Percentiles rank a stretch among this genome's conserved stretches.
phyloP scores from a whole-genome alignment of 1,284 basidiomycete genomes.

The Psilocybe mexicana region DNA sequence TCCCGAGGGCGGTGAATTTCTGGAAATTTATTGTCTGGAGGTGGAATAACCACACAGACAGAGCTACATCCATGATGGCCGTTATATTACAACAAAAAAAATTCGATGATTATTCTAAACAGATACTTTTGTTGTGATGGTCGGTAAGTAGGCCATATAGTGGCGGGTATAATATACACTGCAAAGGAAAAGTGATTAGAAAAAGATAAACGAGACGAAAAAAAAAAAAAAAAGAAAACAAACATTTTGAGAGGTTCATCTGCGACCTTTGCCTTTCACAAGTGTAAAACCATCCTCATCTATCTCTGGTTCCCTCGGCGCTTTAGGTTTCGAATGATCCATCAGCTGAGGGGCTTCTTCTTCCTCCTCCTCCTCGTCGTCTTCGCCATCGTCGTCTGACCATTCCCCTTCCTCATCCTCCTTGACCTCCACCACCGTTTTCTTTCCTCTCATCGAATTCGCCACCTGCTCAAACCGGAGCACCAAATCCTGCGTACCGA shows the following conservation, averaged over 20 bases:
- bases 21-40: too few species aligned
- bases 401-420: conserved; percentile 2
- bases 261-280: conserved; percentile 2
- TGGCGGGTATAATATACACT: too few species aligned
- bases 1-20: too few species aligned
- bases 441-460: conserved; percentile 42
- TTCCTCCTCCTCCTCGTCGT: not conserved
- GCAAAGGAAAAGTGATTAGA: not conserved
- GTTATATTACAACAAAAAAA: too few species aligned
- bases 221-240: not conserved
- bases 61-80: too few species aligned
- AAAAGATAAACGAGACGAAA: not conserved
- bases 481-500: conserved; percentile 47
- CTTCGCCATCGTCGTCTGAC: conserved; percentile 4
- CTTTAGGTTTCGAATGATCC: not conserved
- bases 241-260: not conserved
- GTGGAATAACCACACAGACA: too few species aligned
- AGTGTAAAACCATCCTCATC: conserved; percentile 7
- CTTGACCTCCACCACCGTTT: not conserved
- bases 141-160: too few species aligned
- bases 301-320: conserved; percentile 2
- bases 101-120: too few species aligned
- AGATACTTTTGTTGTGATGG: too few species aligned
- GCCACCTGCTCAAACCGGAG: conserved; percentile 60
- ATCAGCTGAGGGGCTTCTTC: conserved; percentile 2